phyloP scores from a whole-genome alignment of 2,329 filamentous ascomycete species.

The Cladophialophora immunda region DNA sequence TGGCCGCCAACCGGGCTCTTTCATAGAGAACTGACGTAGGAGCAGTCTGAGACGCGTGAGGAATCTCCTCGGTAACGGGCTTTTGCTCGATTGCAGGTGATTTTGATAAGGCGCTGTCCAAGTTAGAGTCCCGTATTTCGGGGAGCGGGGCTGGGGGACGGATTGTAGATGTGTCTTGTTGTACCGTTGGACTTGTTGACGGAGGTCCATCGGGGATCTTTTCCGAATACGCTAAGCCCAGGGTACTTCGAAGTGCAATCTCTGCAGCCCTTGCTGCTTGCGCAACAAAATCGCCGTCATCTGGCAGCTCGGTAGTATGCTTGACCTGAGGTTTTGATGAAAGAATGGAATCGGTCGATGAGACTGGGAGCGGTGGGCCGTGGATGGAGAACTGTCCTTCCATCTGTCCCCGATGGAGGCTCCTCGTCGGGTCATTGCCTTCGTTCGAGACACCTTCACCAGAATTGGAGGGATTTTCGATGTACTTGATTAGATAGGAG shows the following conservation, averaged over 20 bases:
- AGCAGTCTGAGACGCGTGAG: conserved; percentile 57
- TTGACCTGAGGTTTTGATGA: conserved; percentile 5
- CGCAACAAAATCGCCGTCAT: conserved; percentile 56
- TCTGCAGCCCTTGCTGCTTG: conserved; percentile 58
- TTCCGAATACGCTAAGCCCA: conserved; percentile 30
- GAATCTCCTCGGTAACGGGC: conserved; percentile 17
- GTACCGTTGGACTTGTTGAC: conserved; percentile 30
- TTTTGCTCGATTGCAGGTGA: conserved; percentile 12
- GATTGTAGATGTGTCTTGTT: conserved; percentile 20
- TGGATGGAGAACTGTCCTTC: conserved; percentile 34
- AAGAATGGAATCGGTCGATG: conserved; percentile 28
- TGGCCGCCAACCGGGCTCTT: conserved; percentile 63
- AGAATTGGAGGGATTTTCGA: conserved; percentile 23
- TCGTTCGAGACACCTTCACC: conserved; percentile 3
- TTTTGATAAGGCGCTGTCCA: conserved; percentile 8
- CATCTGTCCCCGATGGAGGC: conserved; percentile 28
- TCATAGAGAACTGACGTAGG: conserved; percentile 67
- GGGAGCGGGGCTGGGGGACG: conserved; percentile 14
- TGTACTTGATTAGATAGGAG: conserved; percentile 63
- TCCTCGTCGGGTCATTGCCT: conserved; percentile 20
- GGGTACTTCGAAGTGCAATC: conserved; percentile 57
- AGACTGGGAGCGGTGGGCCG: conserved; percentile 38
- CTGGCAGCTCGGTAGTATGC: conserved; percentile 9
- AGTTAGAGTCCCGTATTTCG: conserved; percentile 21
- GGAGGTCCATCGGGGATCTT: conserved; percentile 39